These are phyloP conservation scores for Boletus smithii DNA, from an alignment of 1,284 basidiomycete genomes.

Conservation along the genomic window DNA sequence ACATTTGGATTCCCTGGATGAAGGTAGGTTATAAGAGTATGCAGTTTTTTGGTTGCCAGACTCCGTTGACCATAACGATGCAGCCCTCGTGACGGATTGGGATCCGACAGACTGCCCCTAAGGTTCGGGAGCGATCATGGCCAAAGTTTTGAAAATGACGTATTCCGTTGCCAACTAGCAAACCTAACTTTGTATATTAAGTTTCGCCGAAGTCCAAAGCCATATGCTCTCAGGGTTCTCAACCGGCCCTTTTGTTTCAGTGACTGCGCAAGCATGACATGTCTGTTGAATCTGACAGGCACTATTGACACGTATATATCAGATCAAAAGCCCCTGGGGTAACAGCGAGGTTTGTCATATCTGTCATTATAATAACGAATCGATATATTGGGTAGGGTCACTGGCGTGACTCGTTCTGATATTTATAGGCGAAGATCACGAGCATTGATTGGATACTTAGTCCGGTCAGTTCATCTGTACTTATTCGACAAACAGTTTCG, in stretches of 20 bases:
- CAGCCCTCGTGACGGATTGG: conserved; percentile 6
- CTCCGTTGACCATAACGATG: conserved; percentile 3
- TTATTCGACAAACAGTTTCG: neutral
- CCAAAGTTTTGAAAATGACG: conserved; percentile 1
- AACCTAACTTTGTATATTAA: conserved; percentile 27
- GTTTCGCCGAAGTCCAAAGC: neutral
- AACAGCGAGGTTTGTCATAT: neutral
- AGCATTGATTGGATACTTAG: conserved; percentile 17
- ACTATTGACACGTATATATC: neutral
- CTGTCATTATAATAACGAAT: conserved; percentile 1
- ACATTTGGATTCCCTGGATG: conserved; percentile 39
- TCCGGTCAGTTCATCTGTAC: neutral
- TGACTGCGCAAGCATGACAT: neutral
- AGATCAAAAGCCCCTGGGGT: neutral
- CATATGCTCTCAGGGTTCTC: conserved; percentile 1
- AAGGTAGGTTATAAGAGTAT: conserved; percentile 14
- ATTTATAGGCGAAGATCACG: conserved; percentile 26
- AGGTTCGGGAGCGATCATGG: conserved; percentile 2
- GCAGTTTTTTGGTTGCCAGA: neutral
- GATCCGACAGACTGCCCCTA: conserved; percentile 15
- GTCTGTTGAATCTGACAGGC: neutral
- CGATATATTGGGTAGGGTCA: neutral
- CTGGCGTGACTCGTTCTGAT: conserved; percentile 1
- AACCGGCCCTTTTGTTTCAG: neutral
- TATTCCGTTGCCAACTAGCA: conserved; percentile 6